Evolutionary conservation across 495 filamentous ascomycete species (phyloP).

Genomic region (Penicillium bovifimosum): DNA sequence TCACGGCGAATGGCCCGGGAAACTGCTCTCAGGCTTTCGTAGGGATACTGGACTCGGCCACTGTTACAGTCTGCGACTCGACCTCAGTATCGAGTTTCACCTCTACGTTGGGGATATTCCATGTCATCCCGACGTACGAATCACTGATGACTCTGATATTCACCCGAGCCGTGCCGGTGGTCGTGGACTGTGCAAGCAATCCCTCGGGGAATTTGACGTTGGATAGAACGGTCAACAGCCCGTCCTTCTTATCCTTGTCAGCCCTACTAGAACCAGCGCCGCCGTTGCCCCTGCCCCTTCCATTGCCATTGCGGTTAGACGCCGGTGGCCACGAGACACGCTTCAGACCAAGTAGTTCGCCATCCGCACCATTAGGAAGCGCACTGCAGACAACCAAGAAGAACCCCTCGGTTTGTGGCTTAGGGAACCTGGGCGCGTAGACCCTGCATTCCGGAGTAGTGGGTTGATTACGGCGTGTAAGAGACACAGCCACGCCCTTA

Average conservation of each 20-base stretch:
- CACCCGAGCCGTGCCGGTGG: conserved; percentile 36
- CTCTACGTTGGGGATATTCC: conserved; percentile 37
- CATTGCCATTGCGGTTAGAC: conserved; percentile 19
- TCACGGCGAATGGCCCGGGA: neutral
- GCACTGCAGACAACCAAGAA: conserved; percentile 62
- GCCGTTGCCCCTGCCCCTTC: conserved; percentile 8
- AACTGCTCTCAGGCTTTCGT: conserved; percentile 13
- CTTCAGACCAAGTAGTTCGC: conserved; percentile 78
- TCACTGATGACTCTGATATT: conserved; percentile 77
- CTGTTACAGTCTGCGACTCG: conserved; percentile 13
- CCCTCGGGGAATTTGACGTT: conserved; percentile 57
- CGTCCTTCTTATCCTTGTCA: conserved; percentile 11
- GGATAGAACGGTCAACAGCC: conserved; percentile 27
- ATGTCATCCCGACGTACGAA: conserved; percentile 78
- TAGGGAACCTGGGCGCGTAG: conserved; percentile 84
- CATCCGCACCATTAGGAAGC: conserved; percentile 53
- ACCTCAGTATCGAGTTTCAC: conserved; percentile 14
- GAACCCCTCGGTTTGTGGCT: conserved; percentile 91
- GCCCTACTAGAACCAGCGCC: conserved; percentile 14
- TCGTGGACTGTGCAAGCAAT: conserved; percentile 17
- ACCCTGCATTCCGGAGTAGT: conserved; percentile 60
- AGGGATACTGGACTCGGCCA: conserved; percentile 22
- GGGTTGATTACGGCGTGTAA: conserved; percentile 63
- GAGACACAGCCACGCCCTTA: conserved; percentile 52
- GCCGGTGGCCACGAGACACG: conserved; percentile 65